Evolutionary conservation across 768 basidiomycete genomes (phyloP), one percentile per base, ranked within the genome.

Genomic region (Cubamyces lactineus): DNA sequence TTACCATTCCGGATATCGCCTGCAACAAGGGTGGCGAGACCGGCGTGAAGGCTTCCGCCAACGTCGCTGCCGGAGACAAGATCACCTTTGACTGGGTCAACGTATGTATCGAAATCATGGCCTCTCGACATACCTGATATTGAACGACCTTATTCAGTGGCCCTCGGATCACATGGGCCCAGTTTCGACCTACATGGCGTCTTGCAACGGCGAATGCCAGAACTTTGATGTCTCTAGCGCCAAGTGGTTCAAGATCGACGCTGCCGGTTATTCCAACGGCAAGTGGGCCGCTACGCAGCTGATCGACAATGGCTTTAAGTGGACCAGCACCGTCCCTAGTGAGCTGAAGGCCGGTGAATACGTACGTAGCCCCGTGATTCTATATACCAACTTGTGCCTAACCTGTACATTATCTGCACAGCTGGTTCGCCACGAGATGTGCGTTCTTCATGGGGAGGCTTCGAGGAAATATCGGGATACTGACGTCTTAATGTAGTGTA

Each of bases 401-500:
- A 21, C 40, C 19, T 19, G 38, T 47, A 40, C 23, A 6, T 16
- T n/a, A 53, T 59, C 15, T 30, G 39, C 43, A 39, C 55, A 83
- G 81, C 72, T 83, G 51, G 72, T 82, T 46, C 78, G 81, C 28
- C 73, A 82, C 63, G 81, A 83, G 73, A 81, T 83, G 80, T 80
- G 67, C 49, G 76, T 55, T 17, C 34, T 9, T 34, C 34, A 46
- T 15, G 41, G 19, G n/a, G 5, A 42, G 23, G 17, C 16, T 54
- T 24, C 24, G 39, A 17, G 12, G 41, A 45, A 42, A 19, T 24
- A n/a, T 39, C 40, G 7, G 19, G 19, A 46, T 19, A 42, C 21
- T 41, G 41, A 34, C 56, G 62, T 43, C 17, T 40, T 45, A 45
- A 52, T 28, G 23, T 42, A 81, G 81, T 54, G 69, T 82, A 38